Evolutionary conservation across 148 eudicot genomes (phyloP), one percentile per base, ranked within the genome.

Genomic region (Pouteria glomerata): DNA sequence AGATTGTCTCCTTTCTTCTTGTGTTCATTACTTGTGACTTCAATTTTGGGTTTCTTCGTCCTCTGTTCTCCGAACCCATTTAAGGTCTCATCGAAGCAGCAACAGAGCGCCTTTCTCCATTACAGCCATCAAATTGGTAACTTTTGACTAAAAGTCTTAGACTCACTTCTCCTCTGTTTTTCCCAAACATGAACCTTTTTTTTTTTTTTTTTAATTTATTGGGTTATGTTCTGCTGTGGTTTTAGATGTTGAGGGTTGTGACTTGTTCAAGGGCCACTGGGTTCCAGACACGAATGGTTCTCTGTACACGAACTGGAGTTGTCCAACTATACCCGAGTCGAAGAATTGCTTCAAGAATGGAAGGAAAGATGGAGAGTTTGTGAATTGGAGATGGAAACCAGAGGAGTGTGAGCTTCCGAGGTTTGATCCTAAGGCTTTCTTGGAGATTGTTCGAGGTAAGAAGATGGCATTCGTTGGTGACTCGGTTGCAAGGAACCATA

Each of bases 301-400:
- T 12, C 21, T 70, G 13, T 91, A 91, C 58, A 83, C 87, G 53
- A 78, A 67, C 37, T 73, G 50, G 18, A 88, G 85, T 69, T 91
- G 97, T 67, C 13, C 26, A 52, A 85, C 92, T 14, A 85, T 91
- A 8, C 92, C 94, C 7, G 84, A 78, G 18, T 74, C 82, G 4
- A 86, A 81, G 57, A 85, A 91, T 60, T 91, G 97, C 78, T 85
- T 85, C 70, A 74, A 79, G 73, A 29, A 89, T 73, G 94, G 92
- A 1, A 87, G 97, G 69, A 65, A 50, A 12, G 95, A 91, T 34
- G 66, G 3, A 4, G 92, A 81, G 61, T 91, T 85, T 63, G 27
- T 87, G 19, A 77, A 85, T 2, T 87, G 93, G 94, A 89, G 81
- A 82, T 89, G 97, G 97, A 84, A 86, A 73, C 97, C 97, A 14